phyloP scores from a whole-genome alignment of 306 rosid species.

The Crataegus laevigata region DNA sequence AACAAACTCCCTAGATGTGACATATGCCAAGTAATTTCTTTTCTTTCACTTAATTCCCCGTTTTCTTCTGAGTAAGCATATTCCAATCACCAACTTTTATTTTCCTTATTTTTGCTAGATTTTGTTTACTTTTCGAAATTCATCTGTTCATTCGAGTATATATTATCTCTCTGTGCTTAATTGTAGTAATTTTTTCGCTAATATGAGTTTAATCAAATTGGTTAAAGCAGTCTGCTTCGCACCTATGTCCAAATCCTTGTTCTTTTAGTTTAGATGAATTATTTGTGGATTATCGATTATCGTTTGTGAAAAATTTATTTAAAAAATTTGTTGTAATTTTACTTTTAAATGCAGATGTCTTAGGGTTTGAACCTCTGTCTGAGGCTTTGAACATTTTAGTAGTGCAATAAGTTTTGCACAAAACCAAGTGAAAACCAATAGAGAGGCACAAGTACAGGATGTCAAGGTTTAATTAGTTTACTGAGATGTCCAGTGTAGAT shows the following conservation, averaged over 20 bases:
- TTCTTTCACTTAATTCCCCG: background rate
- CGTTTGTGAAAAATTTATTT: too few species aligned
- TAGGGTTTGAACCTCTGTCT: too few species aligned
- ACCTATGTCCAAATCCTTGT: background rate
- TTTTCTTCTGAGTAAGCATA: background rate
- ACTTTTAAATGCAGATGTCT: too few species aligned
- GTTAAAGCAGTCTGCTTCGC: too few species aligned
- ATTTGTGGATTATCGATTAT: too few species aligned
- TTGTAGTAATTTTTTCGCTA: too few species aligned
- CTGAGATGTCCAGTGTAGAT: background rate
- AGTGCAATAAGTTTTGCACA: background rate
- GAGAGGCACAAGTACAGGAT: background rate
- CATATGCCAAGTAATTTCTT: conserved; percentile 70
- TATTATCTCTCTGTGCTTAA: too few species aligned
- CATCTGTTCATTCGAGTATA: background rate
- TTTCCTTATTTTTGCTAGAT: background rate
- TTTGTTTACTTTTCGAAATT: background rate
- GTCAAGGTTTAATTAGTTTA: background rate
- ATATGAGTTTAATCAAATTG: too few species aligned
- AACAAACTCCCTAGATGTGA: conserved; percentile 90
- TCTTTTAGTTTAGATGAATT: too few species aligned
- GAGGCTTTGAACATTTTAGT: too few species aligned
- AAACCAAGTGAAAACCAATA: background rate
- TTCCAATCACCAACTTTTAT: background rate
- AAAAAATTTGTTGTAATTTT: too few species aligned